These are phyloP conservation scores for Lithocarpus polystachyus DNA, from an alignment of 306 rosid genomes.

Conservation along the genomic window DNA sequence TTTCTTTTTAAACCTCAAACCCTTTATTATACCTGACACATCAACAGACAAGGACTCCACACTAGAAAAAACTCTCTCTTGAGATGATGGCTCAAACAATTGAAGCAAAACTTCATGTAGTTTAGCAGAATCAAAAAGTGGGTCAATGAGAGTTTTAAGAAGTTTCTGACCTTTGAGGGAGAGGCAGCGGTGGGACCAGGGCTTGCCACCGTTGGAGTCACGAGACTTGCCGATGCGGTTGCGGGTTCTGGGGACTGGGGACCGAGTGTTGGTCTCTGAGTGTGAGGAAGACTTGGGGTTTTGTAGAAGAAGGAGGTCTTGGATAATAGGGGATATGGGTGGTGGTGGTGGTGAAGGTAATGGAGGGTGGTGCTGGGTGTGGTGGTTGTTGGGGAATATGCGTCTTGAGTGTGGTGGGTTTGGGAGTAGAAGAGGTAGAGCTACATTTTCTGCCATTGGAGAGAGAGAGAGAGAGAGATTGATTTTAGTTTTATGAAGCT, in stretches of 20 bases:
- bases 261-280: not conserved
- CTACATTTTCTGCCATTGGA: too few species aligned
- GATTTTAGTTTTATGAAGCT: too few species aligned
- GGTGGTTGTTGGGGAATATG: conserved; percentile 25
- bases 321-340: conserved; percentile 47
- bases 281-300: conserved; percentile 12
- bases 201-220: conserved; percentile 76
- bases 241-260: conserved; percentile 33
- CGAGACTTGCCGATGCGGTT: conserved; percentile 47
- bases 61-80: conserved; percentile 9
- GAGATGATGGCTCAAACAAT: conserved; percentile 23
- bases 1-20: conserved; percentile 56
- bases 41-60: conserved; percentile 40
- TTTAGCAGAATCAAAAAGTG: conserved; percentile 32
- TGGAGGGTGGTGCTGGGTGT: conserved; percentile 20
- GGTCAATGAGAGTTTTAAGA: conserved; percentile 43
- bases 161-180: conserved; percentile 55
- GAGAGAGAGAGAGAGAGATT: too few species aligned
- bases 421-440: too few species aligned
- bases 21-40: conserved; percentile 58
- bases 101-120: conserved; percentile 29
- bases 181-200: conserved; percentile 65
- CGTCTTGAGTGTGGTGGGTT: conserved; percentile 50
- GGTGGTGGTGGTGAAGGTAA: conserved; percentile 31
- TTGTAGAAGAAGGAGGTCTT: conserved; percentile 30